Evolutionary conservation across 2,329 filamentous ascomycete species (phyloP), one percentile per base, ranked within the genome.

Genomic region (Ophiostoma populinum): DNA sequence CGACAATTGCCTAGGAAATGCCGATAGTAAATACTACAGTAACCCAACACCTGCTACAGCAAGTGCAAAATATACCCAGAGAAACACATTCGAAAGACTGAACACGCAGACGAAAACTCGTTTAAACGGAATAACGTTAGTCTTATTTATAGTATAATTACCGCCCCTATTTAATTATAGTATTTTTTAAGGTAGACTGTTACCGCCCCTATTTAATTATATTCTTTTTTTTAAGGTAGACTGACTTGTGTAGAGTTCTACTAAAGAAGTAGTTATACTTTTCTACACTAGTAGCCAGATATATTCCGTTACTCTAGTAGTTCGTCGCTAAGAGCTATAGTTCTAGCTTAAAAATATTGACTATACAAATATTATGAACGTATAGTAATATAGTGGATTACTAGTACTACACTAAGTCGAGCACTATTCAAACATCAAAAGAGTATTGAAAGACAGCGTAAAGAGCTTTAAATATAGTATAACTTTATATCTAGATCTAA

Each of bases 71-170:
- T n/a, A n/a, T n/a, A n/a, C n/a, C n/a, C n/a, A n/a, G n/a, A n/a
- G n/a, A n/a, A n/a, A n/a, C n/a, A n/a, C n/a, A 17, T 16, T 18
- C 11, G 19, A 19, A 13, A 26, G 15, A 34, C 17, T 34, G 24
- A 25, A 27, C 27, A 32, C 13, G 24, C 13, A 27, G 38, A 39
- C 29, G 11, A 4, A 12, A n/a, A 16, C 40, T 49, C n/a, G n/a
- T n/a, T n/a, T n/a, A n/a, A n/a, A n/a, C n/a, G n/a, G n/a, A n/a
- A n/a, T n/a, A n/a, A n/a, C n/a, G n/a, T n/a, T n/a, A n/a, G n/a
- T n/a, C 18, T 11, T 21, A 24, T n/a, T 6, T 22, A 7, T 22
- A 22, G 21, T 22, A 7, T 22, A 7, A 22, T 11, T 6, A 11
- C 6, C 21, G 11, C 6, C 21, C 21, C 11, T 22, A 22, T 22